Base-by-base conservation (phyloP, 75 land plant genomes). In the Picea glauca region DNA sequence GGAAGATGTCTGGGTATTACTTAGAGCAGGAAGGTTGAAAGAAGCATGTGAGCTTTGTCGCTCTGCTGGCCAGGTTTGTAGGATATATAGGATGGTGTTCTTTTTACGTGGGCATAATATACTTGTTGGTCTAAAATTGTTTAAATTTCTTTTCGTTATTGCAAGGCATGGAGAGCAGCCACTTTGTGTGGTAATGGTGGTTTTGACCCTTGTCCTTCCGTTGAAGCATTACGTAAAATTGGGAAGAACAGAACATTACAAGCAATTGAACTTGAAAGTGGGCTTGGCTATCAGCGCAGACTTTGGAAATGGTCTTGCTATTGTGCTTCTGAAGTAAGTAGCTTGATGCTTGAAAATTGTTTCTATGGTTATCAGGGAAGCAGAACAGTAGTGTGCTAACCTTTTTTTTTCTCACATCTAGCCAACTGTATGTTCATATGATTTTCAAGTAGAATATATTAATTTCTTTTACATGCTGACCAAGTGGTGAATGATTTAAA, bases 291-390 rank as follows among this genome's bases (percentile, higher is more conserved):
- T 65, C 99, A 98, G 79, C 88, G 92, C 78, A 82, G 85, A 35
- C 91, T 98, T 76, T 93, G 96, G 98, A 93, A 87, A 88, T 95
- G 98, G 99, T 92, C 98, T 57, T 91, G 88, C n/a, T 95, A 78
- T 83, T 90, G 90, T 87, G 96, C 98, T 57, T 98, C 99, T 60
- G 99, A 95, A 90, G 98, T 95, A 88, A 4, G 75, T 70, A 72
- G 31, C 35, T 78, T 78, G 15, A 77, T 46, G 26, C 13, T 78
- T 66, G 21, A 3, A 13, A 13, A 26, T 3, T 30, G 2, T 46
- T 67, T 50, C 12, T 50, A 38, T 38, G 6, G 1, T 38, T 68
- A 38, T 68, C 9, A 32, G 38, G 40, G 4, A 68, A 31, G n/a
- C 7, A 3, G 43, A 68, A 68, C n/a, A 17, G 40, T 33, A 6